Conservation (phyloP, 164 flowering plant species). For the Aristolochia fimbriata region DNA sequence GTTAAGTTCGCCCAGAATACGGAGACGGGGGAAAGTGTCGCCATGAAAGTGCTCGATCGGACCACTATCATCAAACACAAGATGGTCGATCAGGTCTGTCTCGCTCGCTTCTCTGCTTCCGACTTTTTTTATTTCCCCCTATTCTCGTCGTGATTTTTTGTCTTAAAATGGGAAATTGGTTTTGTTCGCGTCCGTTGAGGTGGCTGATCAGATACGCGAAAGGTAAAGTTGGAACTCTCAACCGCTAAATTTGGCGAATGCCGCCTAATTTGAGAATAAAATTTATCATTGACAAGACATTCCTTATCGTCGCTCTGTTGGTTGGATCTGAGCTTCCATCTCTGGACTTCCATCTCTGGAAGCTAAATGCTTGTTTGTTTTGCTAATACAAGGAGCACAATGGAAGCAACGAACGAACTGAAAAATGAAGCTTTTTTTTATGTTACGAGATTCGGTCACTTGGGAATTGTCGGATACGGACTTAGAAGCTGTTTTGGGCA, state of each 20-base stretch:
- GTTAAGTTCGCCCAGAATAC: conserved; percentile 99
- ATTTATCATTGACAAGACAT: too few species aligned
- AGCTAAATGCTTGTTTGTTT: neutral
- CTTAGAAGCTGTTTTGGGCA: neutral
- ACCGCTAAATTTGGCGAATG: neutral
- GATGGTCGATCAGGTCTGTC: conserved; percentile 88
- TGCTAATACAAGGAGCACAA: too few species aligned
- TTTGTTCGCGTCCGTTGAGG: neutral
- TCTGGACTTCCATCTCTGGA: neutral
- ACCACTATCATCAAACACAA: conserved; percentile 88
- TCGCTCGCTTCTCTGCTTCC: neutral
- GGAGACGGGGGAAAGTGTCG: conserved; percentile 99
- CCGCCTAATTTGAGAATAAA: too few species aligned
- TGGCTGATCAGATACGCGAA: neutral
- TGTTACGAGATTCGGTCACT: too few species aligned
- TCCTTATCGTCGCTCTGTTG: too few species aligned
- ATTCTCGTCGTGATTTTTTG: neutral
- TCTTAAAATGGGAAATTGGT: neutral
- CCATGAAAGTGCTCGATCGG: conserved; percentile 98
- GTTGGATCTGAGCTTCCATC: too few species aligned
- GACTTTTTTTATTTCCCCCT: neutral
- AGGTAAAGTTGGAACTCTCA: neutral
- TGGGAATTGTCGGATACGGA: neutral
- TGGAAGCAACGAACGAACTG: neutral
- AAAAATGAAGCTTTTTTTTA: neutral